phyloP scores from a whole-genome alignment of 805 yeast species.

The Candida schatavii region DNA sequence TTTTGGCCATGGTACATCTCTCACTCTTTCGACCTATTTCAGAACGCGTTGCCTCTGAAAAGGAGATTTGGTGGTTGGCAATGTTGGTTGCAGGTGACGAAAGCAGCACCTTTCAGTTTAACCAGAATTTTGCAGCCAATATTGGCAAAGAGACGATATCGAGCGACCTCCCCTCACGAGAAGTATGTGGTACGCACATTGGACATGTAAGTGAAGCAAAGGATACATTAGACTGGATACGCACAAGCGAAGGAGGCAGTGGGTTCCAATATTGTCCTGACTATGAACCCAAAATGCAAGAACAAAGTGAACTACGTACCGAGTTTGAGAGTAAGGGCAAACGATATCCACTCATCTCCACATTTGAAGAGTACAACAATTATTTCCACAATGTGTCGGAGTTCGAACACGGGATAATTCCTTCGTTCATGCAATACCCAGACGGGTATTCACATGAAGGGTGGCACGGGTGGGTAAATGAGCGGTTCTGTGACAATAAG shows the following conservation, averaged over 20 bases:
- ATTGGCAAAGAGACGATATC: conserved; percentile 25
- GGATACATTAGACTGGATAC: background rate
- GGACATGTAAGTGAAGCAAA: background rate
- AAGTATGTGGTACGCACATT: background rate
- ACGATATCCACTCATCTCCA: background rate
- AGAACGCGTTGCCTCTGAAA: conserved; percentile 31
- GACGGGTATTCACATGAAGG: background rate
- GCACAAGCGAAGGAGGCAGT: no score
- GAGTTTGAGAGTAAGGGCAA: background rate
- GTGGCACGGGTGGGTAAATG: background rate
- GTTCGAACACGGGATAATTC: background rate
- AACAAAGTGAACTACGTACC: no score
- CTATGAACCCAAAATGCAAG: background rate
- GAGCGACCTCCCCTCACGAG: conserved; percentile 5
- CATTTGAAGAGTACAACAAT: background rate
- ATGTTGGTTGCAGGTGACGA: conserved; percentile 23
- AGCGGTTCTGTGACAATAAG: background rate
- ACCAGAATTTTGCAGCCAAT: conserved; percentile 30
- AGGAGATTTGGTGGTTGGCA: conserved; percentile 36
- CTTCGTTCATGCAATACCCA: background rate
- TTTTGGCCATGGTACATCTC: conserved; percentile 31
- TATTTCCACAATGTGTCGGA: background rate
- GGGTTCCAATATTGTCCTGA: background rate
- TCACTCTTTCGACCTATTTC: conserved; percentile 20
- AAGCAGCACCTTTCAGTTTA: conserved; percentile 25